phyloP scores from a whole-genome alignment of 169 alveolate genomes.

The Eimeria necatrix region DNA sequence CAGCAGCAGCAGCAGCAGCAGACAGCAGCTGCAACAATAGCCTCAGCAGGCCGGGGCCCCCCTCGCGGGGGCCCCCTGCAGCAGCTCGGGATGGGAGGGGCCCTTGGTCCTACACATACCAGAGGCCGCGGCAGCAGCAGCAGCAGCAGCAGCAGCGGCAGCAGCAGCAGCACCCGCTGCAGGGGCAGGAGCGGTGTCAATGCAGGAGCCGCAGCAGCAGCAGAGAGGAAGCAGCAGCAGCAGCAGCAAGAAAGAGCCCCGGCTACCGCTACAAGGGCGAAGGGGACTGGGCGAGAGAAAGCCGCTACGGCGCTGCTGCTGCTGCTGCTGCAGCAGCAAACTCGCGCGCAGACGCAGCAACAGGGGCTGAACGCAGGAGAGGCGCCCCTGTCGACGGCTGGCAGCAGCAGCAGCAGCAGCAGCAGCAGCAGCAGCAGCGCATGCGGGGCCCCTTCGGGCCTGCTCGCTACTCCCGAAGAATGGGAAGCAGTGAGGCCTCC shows the following conservation, averaged over 20 bases:
- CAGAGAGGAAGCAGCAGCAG: background rate
- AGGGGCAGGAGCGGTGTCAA: background rate
- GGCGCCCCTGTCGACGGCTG: background rate
- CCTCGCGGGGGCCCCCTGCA: background rate
- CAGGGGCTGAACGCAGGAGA: background rate
- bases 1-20: background rate
- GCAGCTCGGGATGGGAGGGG: background rate
- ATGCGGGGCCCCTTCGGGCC: no score
- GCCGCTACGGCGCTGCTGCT: background rate
- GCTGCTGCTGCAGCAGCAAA: background rate
- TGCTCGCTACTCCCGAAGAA: no score
- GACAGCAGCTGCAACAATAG: background rate
- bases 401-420: background rate
- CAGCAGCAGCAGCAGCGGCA: background rate
- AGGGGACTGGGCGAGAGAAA: background rate
- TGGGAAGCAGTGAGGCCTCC: no score
- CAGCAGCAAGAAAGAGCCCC: background rate
- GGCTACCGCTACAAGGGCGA: background rate
- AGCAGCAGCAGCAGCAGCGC: background rate
- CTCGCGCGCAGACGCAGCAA: background rate
- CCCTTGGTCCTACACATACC: background rate
- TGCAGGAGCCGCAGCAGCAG: background rate
- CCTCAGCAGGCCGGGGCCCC: background rate
- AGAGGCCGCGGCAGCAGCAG: background rate
- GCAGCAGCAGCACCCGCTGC: background rate